phyloP scores from a whole-genome alignment of 495 filamentous ascomycete species.

The Xylaria nigripes region DNA sequence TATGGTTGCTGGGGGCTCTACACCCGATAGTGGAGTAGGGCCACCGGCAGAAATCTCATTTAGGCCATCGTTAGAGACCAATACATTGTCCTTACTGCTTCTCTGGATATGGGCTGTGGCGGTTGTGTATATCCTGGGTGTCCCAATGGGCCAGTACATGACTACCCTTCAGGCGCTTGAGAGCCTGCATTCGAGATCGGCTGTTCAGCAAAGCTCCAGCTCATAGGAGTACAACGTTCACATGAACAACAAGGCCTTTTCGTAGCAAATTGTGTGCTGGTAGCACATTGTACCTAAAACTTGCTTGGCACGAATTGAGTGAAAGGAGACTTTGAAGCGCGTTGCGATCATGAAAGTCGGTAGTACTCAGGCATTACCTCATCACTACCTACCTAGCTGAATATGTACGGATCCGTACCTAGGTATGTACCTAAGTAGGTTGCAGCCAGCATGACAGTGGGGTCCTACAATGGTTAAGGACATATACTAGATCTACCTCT shows the following conservation, averaged over 20 bases:
- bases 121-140: constrained; percentile 79
- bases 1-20: constrained; percentile 13
- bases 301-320: not conserved
- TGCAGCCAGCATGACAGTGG: too few relatives aligned
- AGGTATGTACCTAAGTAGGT: too few relatives aligned
- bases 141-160: constrained; percentile 98
- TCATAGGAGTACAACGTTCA: not conserved
- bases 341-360: not conserved
- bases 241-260: not conserved
- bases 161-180: constrained; percentile 30
- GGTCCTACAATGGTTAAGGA: too few relatives aligned
- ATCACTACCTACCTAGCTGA: too few relatives aligned
- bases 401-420: too few relatives aligned
- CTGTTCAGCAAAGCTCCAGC: not conserved
- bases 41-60: constrained; percentile 23
- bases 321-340: not conserved
- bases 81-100: constrained; percentile 26
- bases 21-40: constrained; percentile 28
- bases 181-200: constrained; percentile 22
- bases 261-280: not conserved
- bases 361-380: too few relatives aligned
- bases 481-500: too few relatives aligned
- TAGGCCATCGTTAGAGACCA: constrained; percentile 39
- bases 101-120: constrained; percentile 47
- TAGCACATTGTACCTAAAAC: constrained; percentile 1